Evolutionary conservation across 2,329 filamentous ascomycete genomes (phyloP).

Genomic region (Endocalyx cinctus): DNA sequence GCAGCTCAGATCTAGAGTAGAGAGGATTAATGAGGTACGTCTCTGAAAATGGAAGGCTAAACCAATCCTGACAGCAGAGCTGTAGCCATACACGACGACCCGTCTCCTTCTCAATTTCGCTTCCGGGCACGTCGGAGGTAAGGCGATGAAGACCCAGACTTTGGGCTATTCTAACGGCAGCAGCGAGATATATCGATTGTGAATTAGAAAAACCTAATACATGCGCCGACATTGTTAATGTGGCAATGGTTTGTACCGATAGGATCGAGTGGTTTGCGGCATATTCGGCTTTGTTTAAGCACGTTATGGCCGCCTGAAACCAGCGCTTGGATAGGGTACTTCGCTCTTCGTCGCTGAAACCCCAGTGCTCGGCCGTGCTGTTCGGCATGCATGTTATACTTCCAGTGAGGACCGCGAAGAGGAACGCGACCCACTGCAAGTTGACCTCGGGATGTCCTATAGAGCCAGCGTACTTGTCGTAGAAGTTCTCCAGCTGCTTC

Average conservation of each 20-base stretch:
- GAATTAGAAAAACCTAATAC: neutral
- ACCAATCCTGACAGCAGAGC: conserved; percentile 34
- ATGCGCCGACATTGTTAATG: neutral
- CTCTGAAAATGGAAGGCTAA: conserved; percentile 32
- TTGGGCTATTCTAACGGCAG: conserved; percentile 42
- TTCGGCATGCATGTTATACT: conserved; percentile 37
- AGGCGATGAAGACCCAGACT: conserved; percentile 41
- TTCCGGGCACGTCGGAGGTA: conserved; percentile 15
- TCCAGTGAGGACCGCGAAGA: conserved; percentile 39
- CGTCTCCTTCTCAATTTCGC: conserved; percentile 22
- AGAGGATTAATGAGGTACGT: conserved; percentile 33
- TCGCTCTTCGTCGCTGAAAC: conserved; percentile 15
- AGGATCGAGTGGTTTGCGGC: too few relatives aligned
- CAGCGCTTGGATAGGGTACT: neutral
- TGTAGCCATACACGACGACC: conserved; percentile 33
- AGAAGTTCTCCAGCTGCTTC: too few relatives aligned
- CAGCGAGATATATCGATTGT: too few relatives aligned
- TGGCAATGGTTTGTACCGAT: too few relatives aligned
- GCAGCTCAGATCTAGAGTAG: conserved; percentile 28
- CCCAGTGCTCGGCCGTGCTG: conserved; percentile 33
- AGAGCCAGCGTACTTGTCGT: too few relatives aligned
- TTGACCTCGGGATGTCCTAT: conserved; percentile 28
- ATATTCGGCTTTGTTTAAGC: too few relatives aligned
- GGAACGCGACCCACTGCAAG: conserved; percentile 41
- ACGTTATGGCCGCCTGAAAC: neutral